These are phyloP conservation scores for Mediolabrus comicus DNA, from an alignment of 108 stramenopile genomes.

Conservation along the genomic window DNA sequence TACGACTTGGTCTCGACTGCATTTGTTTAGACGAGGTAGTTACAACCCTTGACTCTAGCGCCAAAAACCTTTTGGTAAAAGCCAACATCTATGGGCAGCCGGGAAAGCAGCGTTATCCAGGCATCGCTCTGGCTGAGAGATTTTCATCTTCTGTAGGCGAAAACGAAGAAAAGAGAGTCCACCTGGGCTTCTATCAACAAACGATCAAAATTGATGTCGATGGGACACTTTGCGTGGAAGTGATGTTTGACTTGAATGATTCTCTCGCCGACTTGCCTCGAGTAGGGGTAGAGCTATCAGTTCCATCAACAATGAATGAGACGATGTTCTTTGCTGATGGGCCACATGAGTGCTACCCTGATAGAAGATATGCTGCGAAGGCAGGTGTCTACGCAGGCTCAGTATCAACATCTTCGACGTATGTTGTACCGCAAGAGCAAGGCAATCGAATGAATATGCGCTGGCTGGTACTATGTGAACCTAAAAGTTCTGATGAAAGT, in stretches of 20 bases:
- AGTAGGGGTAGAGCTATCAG: slow-evolving; percentile 53
- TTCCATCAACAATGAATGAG: slow-evolving; percentile 41
- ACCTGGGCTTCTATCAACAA: slow-evolving; percentile 23
- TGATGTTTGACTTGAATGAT: slow-evolving; percentile 43
- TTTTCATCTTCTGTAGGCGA: neutral
- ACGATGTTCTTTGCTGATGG: slow-evolving; percentile 67
- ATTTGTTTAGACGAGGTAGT: slow-evolving; percentile 11
- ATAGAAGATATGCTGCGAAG: slow-evolving; percentile 40
- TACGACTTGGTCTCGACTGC: slow-evolving; percentile 33
- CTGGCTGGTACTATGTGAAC: slow-evolving; percentile 31
- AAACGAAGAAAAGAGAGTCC: neutral
- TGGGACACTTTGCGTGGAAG: slow-evolving; percentile 54
- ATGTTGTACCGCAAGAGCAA: slow-evolving; percentile 46
- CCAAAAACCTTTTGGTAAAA: neutral
- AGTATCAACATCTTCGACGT: slow-evolving; percentile 11
- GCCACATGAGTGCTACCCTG: slow-evolving; percentile 72
- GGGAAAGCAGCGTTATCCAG: slow-evolving; percentile 7
- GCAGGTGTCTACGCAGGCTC: slow-evolving; percentile 23
- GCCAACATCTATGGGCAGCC: slow-evolving; percentile 23
- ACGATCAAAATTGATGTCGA: slow-evolving; percentile 21
- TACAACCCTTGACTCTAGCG: neutral
- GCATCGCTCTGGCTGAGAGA: slow-evolving; percentile 29
- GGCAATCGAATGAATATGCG: slow-evolving; percentile 23
- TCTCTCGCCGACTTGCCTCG: slow-evolving; percentile 51
- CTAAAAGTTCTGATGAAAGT: neutral